Conservation (phyloP, 2,329 filamentous ascomycete species). For the Apiospora arundinis region DNA sequence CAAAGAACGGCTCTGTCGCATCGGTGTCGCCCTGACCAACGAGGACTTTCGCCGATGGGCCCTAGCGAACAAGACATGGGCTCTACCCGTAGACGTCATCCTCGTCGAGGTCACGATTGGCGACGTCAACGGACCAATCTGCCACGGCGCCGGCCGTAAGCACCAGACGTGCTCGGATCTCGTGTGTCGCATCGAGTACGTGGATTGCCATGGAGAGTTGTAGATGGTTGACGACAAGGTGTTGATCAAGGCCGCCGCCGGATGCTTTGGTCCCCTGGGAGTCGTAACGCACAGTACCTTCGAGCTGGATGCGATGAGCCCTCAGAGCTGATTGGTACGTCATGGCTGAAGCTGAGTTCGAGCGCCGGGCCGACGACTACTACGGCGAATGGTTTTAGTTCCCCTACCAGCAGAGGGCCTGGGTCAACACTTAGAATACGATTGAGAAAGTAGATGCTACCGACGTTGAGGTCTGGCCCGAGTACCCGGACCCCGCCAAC, state of each 20-base stretch:
- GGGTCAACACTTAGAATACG: constrained; percentile 54
- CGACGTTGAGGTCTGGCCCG: constrained; percentile 33
- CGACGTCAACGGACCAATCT: constrained; percentile 52
- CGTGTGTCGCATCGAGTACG: constrained; percentile 53
- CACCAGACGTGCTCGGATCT: constrained; percentile 53
- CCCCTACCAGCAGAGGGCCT: constrained; percentile 50
- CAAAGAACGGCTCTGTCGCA: constrained; percentile 43
- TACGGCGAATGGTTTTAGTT: constrained; percentile 60
- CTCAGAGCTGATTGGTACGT: constrained; percentile 33
- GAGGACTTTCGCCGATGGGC: constrained; percentile 54
- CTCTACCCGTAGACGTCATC: no score
- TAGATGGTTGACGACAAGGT: constrained; percentile 46
- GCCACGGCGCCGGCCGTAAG: constrained; percentile 52
- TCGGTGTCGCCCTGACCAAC: constrained; percentile 52
- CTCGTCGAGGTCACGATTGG: constrained; percentile 56
- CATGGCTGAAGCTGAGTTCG: constrained; percentile 59
- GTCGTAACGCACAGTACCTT: constrained; percentile 56
- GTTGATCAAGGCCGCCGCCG: constrained; percentile 49
- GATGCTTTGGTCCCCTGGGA: constrained; percentile 53
- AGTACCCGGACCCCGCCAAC: constrained; percentile 44
- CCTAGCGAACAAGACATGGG: constrained; percentile 46
- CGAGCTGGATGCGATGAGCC: constrained; percentile 52
- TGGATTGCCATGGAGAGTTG: constrained; percentile 51
- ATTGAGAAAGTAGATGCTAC: constrained; percentile 34
- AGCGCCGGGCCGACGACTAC: constrained; percentile 47